Evolutionary conservation across 441 rosid genomes (phyloP), one percentile per base, ranked within the genome.

Genomic region (Gossypium aridum): DNA sequence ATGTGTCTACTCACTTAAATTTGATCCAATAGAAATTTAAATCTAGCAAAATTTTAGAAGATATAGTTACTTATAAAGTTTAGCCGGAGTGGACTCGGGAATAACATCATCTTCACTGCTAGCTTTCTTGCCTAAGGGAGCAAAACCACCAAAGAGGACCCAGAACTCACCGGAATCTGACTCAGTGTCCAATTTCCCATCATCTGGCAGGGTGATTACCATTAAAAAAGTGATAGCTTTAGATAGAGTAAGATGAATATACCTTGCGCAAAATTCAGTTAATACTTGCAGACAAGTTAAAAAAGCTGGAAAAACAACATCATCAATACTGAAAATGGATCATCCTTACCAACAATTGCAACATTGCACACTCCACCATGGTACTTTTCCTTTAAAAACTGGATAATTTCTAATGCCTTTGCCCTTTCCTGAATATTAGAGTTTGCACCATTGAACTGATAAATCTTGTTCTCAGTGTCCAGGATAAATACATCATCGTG

Each of bases 121-220:
- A 79, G 90, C 92, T 80, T 97, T 97, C 88, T 91, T 94, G 73
- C 90, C 94, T 22, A 97, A 91, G 56, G 99, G 98, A 73, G 99
- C 98, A 84, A 96, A 97, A 57, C 99, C 99, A 82, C 99, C 99
- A 82, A 94, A 85, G 68, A 97, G 96, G 76, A 94, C 98, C 99
- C 99, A 94, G 79, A 97, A 97, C 78, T 91, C 99, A 68, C 99
- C 99, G 0, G 99, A 94, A 77, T 97, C 98, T 22, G 99, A 97
- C 83, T 92, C 97, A 14, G 98, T 91, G 83, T 97, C 98, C 78
- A 97, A 82, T 82, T 94, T 94, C 37, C 99, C 98, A 79, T 96
- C 99, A 81, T 94, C 98, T 96, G 84, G 75, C 76, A 83, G 9
- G 55, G 65, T 26, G 70, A 65, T 71, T 53, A 66, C 22, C 22